Conservation (phyloP, 148 eudicot genomes). For the Chenopodium formosanum region DNA sequence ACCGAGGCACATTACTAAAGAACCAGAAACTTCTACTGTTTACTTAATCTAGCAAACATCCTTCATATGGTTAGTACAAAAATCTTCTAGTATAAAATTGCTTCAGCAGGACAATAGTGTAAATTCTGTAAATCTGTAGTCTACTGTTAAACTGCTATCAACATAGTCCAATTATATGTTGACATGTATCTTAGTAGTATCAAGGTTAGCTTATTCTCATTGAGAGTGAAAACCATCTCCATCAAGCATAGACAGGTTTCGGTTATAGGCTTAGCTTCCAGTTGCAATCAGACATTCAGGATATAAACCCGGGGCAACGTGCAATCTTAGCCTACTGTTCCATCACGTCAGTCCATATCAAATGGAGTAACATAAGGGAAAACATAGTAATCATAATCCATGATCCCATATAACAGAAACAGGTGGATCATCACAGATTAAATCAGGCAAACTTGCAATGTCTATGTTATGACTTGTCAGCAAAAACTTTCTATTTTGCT, state of each 20-base stretch:
- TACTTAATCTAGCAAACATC: not conserved
- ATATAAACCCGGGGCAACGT: not conserved
- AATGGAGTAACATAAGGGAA: not conserved
- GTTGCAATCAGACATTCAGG: not conserved
- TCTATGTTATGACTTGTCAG: not conserved
- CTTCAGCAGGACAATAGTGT: not conserved
- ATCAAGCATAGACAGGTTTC: no score
- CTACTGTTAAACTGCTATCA: not conserved
- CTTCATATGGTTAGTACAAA: not conserved
- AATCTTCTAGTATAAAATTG: not conserved
- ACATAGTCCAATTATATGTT: not conserved
- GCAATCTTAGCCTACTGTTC: not conserved
- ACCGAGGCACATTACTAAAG: not conserved
- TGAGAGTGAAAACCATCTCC: not conserved
- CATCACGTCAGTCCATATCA: not conserved
- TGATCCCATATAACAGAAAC: not conserved
- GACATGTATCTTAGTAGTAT: not conserved
- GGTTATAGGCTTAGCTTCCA: no score
- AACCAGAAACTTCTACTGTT: not conserved
- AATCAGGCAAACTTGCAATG: not conserved
- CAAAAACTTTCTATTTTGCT: not conserved
- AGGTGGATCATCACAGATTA: not conserved
- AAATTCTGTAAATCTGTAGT: not conserved
- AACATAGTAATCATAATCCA: not conserved
- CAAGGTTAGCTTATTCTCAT: not conserved